A percentile compares a stretch with the other conserved stretches of the same genome.
phyloP scores from a whole-genome alignment of 2,329 filamentous ascomycete genomes.

The Lachnellula suecica region DNA sequence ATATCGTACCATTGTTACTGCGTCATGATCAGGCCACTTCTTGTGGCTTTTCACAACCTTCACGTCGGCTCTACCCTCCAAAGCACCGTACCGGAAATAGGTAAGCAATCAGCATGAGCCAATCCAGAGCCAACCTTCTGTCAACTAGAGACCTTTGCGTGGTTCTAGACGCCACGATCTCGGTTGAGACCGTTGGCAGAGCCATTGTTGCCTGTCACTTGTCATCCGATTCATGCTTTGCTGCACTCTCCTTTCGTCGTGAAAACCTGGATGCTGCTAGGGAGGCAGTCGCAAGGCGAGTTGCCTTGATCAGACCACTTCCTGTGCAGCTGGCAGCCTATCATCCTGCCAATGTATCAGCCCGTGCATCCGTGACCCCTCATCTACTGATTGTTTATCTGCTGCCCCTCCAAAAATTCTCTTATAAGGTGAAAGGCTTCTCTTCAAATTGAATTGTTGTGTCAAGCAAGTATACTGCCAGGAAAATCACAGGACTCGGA shows the following conservation, averaged over 20 bases:
- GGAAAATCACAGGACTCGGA: too few species aligned
- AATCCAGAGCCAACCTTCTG: too few species aligned
- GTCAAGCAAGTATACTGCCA: too few species aligned
- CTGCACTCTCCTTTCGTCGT: not conserved
- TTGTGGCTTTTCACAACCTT: too few species aligned
- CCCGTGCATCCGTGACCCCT: too few species aligned
- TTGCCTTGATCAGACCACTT: conserved; percentile 15
- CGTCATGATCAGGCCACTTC: conserved; percentile 12
- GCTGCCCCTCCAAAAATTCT: not conserved
- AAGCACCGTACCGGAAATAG: too few species aligned
- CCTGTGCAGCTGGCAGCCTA: not conserved
- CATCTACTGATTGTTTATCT: conserved; percentile 1
- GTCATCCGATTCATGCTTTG: too few species aligned
- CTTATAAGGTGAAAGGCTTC: not conserved
- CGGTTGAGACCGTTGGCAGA: conserved; percentile 10
- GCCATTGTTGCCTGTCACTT: conserved; percentile 6
- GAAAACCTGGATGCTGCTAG: conserved; percentile 2
- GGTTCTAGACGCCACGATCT: not conserved
- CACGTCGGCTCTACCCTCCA: not conserved
- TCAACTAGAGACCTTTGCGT: not conserved
- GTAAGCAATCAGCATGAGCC: too few species aligned
- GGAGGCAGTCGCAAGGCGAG: not conserved
- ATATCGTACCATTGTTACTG: not conserved
- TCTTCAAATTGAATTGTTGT: too few species aligned
- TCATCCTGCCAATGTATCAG: not conserved